Conservation (phyloP, 2,329 filamentous ascomycete genomes). For the Paramyrothecium roridum region DNA sequence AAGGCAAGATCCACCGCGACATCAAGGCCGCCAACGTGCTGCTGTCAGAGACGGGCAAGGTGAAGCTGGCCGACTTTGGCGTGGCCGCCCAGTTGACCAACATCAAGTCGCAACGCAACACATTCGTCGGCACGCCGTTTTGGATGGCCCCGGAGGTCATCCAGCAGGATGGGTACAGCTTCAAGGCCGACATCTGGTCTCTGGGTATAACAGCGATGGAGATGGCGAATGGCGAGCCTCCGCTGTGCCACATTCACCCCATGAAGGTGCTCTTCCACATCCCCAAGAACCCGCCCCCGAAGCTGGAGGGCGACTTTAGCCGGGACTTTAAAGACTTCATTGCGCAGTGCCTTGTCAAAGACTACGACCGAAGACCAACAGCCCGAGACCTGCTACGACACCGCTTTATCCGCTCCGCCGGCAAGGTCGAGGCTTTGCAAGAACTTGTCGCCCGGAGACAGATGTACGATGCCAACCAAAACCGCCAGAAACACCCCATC, state of each 20-base stretch:
- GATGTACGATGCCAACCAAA: slow-evolving; percentile 73
- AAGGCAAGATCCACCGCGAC: slow-evolving; percentile 94
- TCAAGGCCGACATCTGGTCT: slow-evolving; percentile 93
- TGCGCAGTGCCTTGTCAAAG: slow-evolving; percentile 85
- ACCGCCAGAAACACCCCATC: slow-evolving; percentile 66
- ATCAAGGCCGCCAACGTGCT: slow-evolving; percentile 96
- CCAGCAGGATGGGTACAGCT: slow-evolving; percentile 77
- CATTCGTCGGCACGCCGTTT: slow-evolving; percentile 94
- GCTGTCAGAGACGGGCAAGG: slow-evolving; percentile 85
- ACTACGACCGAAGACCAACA: slow-evolving; percentile 77
- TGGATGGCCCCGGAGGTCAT: slow-evolving; percentile 98
- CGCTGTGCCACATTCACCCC: slow-evolving; percentile 78
- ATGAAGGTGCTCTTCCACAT: slow-evolving; percentile 95
- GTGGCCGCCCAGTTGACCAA: slow-evolving; percentile 95
- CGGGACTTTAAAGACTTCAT: slow-evolving; percentile 94
- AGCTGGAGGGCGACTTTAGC: slow-evolving; percentile 81
- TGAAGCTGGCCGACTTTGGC: slow-evolving; percentile 96
- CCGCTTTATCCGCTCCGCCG: slow-evolving; percentile 81
- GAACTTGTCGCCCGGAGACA: slow-evolving; percentile 83
- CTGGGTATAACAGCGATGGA: slow-evolving; percentile 90
- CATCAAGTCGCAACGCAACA: slow-evolving; percentile 96
- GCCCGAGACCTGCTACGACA: slow-evolving; percentile 87
- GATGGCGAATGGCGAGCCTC: slow-evolving; percentile 84
- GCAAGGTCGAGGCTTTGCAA: slow-evolving; percentile 82
- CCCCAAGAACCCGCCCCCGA: slow-evolving; percentile 81